Percentiles rank a stretch among this genome's conserved stretches.
These are phyloP conservation scores for Talaromyces thailandensis DNA, from an alignment of 495 filamentous ascomycete species.

Conservation along the genomic window DNA sequence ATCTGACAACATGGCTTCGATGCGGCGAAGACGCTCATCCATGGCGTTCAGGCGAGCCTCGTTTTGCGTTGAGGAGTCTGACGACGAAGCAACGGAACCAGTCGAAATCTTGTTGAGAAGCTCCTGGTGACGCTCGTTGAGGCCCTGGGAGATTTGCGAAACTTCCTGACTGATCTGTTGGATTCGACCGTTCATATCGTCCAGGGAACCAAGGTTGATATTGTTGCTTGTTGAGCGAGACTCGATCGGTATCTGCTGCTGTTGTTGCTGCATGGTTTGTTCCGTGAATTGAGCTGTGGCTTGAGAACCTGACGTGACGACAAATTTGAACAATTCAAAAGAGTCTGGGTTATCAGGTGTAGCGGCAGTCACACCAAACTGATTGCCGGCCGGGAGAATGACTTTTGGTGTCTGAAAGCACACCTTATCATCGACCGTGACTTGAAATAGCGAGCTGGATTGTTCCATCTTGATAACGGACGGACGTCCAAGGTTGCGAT, in stretches of 20 bases:
- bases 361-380: constrained; percentile 78
- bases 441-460: constrained; percentile 51
- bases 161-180: constrained; percentile 67
- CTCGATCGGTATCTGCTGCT: constrained; percentile 21
- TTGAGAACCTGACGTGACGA: constrained; percentile 44
- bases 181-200: constrained; percentile 73
- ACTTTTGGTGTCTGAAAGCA: constrained; percentile 81
- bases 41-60: constrained; percentile 51
- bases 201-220: constrained; percentile 16
- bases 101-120: constrained; percentile 19
- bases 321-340: constrained; percentile 85
- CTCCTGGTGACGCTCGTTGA: constrained; percentile 46
- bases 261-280: constrained; percentile 26
- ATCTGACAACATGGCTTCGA: constrained; percentile 45
- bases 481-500: constrained; percentile 83
- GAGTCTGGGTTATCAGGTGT: constrained; percentile 88
- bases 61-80: constrained; percentile 17
- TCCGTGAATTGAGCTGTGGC: constrained; percentile 11
- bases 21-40: constrained; percentile 41
- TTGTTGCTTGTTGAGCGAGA: constrained; percentile 14
- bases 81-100: background rate
- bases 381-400: constrained; percentile 67
- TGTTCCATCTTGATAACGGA: constrained; percentile 68
- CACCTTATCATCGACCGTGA: constrained; percentile 68
- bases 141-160: constrained; percentile 39